phyloP scores from a whole-genome alignment of 495 filamentous ascomycete species.

The Xylaria sp. region DNA sequence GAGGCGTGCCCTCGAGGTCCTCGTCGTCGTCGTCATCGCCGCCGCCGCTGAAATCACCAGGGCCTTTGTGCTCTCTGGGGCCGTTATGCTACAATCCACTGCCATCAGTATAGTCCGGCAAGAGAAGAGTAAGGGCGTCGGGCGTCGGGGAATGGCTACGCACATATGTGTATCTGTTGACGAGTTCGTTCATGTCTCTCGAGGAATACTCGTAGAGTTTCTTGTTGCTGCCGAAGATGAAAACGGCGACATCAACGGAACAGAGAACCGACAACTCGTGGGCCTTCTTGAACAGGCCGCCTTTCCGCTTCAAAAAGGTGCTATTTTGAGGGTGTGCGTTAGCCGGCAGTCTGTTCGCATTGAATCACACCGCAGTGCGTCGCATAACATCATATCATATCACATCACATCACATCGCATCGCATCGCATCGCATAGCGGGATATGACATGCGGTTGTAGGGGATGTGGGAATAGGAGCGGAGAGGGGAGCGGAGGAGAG shows the following conservation, averaged over 20 bases:
- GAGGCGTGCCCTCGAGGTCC: conserved; percentile 79
- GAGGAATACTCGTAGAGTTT: conserved; percentile 98
- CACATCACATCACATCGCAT: neutral
- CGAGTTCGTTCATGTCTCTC: conserved; percentile 86
- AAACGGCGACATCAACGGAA: conserved; percentile 96
- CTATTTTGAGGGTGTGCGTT: conserved; percentile 76
- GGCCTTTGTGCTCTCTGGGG: conserved; percentile 95
- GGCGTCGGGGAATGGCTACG: conserved; percentile 52
- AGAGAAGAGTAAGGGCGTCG: conserved; percentile 22
- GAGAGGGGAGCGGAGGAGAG: conserved; percentile 18
- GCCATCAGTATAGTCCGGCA: conserved; percentile 38
- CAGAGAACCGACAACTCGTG: conserved; percentile 98
- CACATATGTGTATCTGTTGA: conserved; percentile 89
- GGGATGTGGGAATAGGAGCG: conserved; percentile 22
- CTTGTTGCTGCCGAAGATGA: conserved; percentile 98
- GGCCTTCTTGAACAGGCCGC: conserved; percentile 98
- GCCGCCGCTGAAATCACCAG: conserved; percentile 87
- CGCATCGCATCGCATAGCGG: conserved; percentile 7
- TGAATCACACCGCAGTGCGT: neutral
- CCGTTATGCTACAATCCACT: conserved; percentile 73
- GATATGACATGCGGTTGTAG: conserved; percentile 30
- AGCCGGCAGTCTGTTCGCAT: conserved; percentile 82
- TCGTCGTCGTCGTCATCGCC: conserved; percentile 87
- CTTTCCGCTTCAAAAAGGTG: conserved; percentile 98
- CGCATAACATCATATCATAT: conserved; percentile 2